Evolutionary conservation across 139 green algal species (phyloP).

Genomic region (Ettlia oleoabundans): DNA sequence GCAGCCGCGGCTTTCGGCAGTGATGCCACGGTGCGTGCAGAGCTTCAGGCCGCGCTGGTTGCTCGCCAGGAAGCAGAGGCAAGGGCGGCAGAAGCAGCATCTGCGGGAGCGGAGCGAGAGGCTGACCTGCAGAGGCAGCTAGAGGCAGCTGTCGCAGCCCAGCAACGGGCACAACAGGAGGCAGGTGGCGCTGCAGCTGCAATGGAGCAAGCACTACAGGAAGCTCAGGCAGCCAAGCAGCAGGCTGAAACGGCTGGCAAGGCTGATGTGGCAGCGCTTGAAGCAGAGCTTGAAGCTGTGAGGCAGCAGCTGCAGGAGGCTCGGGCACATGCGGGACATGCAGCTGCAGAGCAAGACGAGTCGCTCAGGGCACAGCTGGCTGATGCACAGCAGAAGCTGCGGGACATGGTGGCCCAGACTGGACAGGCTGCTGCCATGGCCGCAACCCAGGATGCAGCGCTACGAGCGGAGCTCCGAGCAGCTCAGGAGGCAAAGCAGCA

Average conservation of each 20-base stretch:
- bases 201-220: neutral
- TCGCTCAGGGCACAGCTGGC: neutral
- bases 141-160: neutral
- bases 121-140: neutral
- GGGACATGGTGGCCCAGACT: neutral
- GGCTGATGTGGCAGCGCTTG: neutral
- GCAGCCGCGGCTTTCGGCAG: no score
- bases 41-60: slow-evolving; percentile 1
- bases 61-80: neutral
- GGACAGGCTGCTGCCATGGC: neutral
- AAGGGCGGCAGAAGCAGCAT: neutral
- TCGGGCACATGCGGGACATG: neutral
- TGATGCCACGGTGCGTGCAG: no score
- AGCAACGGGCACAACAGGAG: neutral
- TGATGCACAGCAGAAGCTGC: neutral
- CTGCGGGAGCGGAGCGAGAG: neutral
- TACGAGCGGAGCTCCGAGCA: neutral
- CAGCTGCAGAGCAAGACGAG: neutral
- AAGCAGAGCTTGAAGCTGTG: neutral
- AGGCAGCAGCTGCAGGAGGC: neutral
- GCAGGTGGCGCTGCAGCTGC: neutral
- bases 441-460: neutral
- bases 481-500: neutral
- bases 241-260: neutral
- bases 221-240: neutral